A percentile compares a stretch with the other conserved stretches of the same genome.
Evolutionary conservation across 805 yeast species (phyloP).

Genomic region (Metschnikowia gelsemii): DNA sequence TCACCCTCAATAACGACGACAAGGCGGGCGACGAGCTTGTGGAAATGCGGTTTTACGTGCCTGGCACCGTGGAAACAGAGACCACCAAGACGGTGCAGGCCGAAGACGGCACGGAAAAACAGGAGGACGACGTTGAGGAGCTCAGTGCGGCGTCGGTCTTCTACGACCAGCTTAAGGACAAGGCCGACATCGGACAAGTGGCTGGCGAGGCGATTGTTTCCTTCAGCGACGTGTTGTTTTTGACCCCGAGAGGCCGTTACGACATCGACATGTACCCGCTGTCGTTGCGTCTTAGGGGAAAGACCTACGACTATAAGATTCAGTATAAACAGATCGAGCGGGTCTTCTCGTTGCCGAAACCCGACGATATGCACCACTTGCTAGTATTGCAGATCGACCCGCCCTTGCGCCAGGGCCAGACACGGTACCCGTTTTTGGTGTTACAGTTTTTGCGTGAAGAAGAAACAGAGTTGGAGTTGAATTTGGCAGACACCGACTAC

Average conservation of each 20-base stretch:
- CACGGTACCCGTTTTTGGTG: slow-evolving; percentile 89
- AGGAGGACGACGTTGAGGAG: slow-evolving; percentile 41
- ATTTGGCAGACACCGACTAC: slow-evolving; percentile 79
- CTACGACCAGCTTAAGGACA: slow-evolving; percentile 87
- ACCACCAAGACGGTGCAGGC: slow-evolving; percentile 32
- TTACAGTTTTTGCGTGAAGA: slow-evolving; percentile 89
- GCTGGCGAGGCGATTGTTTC: slow-evolving; percentile 95
- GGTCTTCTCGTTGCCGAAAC: slow-evolving; percentile 87
- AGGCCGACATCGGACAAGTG: slow-evolving; percentile 91
- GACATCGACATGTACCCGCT: slow-evolving; percentile 91
- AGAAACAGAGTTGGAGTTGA: slow-evolving; percentile 85
- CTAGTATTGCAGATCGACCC: slow-evolving; percentile 92
- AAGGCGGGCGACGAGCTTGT: slow-evolving; percentile 94
- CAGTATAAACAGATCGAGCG: slow-evolving; percentile 88
- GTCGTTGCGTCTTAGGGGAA: slow-evolving; percentile 89
- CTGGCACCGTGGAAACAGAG: slow-evolving; percentile 71
- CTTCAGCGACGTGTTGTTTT: slow-evolving; percentile 83
- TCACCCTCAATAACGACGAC: slow-evolving; percentile 58
- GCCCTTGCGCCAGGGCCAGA: slow-evolving; percentile 97
- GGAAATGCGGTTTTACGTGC: slow-evolving; percentile 89
- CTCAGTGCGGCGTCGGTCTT: slow-evolving; percentile 78
- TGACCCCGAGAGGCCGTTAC: slow-evolving; percentile 98
- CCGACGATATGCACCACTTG: slow-evolving; percentile 88
- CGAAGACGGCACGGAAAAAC: slow-evolving; percentile 32
- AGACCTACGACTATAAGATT: slow-evolving; percentile 94